A percentile compares a stretch with the other conserved stretches of the same genome.
Evolutionary conservation across 495 filamentous ascomycete genomes (phyloP).

Genomic region (Penicillium manginii): DNA sequence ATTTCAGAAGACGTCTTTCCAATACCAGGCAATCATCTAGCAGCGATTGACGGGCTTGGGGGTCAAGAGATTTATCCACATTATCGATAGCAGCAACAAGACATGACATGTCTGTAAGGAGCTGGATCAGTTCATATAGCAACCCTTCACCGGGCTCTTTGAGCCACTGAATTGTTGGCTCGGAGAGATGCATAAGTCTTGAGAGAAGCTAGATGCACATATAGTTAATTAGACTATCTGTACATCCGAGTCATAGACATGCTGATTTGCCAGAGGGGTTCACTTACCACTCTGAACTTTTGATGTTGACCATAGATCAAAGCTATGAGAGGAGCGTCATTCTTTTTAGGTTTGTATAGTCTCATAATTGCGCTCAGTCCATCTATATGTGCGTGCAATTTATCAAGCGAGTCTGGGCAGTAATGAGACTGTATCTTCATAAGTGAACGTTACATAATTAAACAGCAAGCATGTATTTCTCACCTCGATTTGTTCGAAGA

Average conservation of each 20-base stretch:
- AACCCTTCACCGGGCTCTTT: conserved; percentile 8
- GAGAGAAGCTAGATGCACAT: conserved; percentile 1
- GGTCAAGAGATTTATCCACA: background rate
- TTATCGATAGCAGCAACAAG: conserved; percentile 4
- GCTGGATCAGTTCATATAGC: background rate
- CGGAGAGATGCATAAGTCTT: conserved; percentile 6
- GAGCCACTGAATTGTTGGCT: conserved; percentile 4
- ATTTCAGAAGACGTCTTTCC: background rate
- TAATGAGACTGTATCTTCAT: conserved; percentile 1
- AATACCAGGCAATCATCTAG: conserved; percentile 1
- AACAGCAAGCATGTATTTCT: background rate
- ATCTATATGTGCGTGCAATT: conserved; percentile 7
- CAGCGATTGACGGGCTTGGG: background rate
- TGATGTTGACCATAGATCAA: conserved; percentile 4
- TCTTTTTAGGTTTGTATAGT: background rate
- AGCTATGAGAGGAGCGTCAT: background rate
- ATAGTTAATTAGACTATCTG: background rate
- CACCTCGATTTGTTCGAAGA: conserved; percentile 12
- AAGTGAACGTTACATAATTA: conserved; percentile 1
- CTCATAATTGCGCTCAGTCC: conserved; percentile 7
- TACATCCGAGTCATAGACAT: background rate
- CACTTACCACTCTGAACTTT: conserved; percentile 9
- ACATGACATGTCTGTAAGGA: conserved; percentile 6
- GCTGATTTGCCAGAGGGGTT: background rate
- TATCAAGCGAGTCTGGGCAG: conserved; percentile 2